Evolutionary conservation across 768 basidiomycete species (phyloP).

Genomic region (Hydnum rufescens): DNA sequence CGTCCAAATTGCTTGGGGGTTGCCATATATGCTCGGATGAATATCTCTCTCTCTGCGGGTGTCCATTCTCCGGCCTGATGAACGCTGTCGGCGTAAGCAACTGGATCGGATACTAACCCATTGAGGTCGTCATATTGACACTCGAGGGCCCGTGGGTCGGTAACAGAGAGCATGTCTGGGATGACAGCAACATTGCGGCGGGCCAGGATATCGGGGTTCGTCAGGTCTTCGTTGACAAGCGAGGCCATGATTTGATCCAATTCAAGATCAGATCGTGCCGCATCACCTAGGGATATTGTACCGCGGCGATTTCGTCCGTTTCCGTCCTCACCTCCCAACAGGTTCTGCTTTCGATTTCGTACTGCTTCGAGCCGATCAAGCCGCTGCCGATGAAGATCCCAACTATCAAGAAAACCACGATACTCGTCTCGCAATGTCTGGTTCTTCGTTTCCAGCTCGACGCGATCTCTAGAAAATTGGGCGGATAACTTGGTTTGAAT

Average conservation of each 20-base stretch:
- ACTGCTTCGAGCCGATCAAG: slow-evolving; percentile 41
- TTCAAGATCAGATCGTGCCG: slow-evolving; percentile 85
- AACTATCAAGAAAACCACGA: slow-evolving; percentile 42
- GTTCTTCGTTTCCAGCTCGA: neutral
- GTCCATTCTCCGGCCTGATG: slow-evolving; percentile 71
- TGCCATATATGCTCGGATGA: slow-evolving; percentile 61
- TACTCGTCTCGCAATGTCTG: slow-evolving; percentile 40
- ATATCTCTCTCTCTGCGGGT: slow-evolving; percentile 56
- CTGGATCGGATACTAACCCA: slow-evolving; percentile 54
- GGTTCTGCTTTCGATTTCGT: slow-evolving; percentile 20
- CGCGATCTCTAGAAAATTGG: neutral
- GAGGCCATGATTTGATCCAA: slow-evolving; percentile 96
- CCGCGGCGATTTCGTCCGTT: slow-evolving; percentile 48
- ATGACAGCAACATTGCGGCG: slow-evolving; percentile 66
- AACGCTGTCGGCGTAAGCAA: slow-evolving; percentile 47
- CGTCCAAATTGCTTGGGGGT: slow-evolving; percentile 92
- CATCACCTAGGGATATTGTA: slow-evolving; percentile 27
- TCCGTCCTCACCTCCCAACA: neutral
- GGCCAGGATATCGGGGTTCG: slow-evolving; percentile 82
- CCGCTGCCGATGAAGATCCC: slow-evolving; percentile 48
- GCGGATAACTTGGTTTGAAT: neutral
- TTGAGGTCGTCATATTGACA: slow-evolving; percentile 72
- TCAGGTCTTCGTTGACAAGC: slow-evolving; percentile 76
- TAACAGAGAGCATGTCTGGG: slow-evolving; percentile 74
- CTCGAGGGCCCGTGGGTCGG: slow-evolving; percentile 33